Base-by-base conservation (phyloP, 179 eudicot species). In the Nepenthes alata region DNA sequence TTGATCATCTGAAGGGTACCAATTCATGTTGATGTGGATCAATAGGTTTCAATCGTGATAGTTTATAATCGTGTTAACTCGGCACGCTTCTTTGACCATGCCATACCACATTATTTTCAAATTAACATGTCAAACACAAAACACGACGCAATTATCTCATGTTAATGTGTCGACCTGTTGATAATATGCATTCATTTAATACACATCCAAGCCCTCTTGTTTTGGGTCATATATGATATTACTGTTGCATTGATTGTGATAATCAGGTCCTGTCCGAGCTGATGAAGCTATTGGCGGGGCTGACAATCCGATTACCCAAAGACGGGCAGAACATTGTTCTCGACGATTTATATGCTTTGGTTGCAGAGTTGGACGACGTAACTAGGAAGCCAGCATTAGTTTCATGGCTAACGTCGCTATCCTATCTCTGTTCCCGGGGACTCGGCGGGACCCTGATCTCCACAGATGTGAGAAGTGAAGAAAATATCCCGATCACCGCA, bases 331-430 rank as follows among this genome's bases (percentile, higher is more conserved):
- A 79, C 66, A 72, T 63, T 81, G 77, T 81, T 60, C 94, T 93
- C 48, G 68, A 84, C 57, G 85, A 89, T 57, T 68, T 93, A 41
- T 85, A 89, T 75, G 77, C 72, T 37, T 84, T 81, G 58, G 83
- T 93, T 71, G 90, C 97, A 67, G 98, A 93, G 59, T 93, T 95
- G 52, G 98, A 93, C 66, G 97, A 93, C 73, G 94, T 93, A 62
- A 85, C 86, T 52, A 69, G 97, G 57, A 93, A 93, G 68, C 86
- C 90, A 1, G 44, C 85, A 13, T 74, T 93, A 45, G 94, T 93
- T 76, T 93, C 98, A 14, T 93, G 97, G 97, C 58, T 93, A 76
- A 97, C 89, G 69, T 89, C 98, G 2, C 59, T 93, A 34, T 87
- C 97, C 57, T 93, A 80, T 67, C 75, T 93, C 53, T 87, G 90